Evolutionary conservation across 2,329 filamentous ascomycete genomes (phyloP).

Genomic region (Cladophialophora psammophila): DNA sequence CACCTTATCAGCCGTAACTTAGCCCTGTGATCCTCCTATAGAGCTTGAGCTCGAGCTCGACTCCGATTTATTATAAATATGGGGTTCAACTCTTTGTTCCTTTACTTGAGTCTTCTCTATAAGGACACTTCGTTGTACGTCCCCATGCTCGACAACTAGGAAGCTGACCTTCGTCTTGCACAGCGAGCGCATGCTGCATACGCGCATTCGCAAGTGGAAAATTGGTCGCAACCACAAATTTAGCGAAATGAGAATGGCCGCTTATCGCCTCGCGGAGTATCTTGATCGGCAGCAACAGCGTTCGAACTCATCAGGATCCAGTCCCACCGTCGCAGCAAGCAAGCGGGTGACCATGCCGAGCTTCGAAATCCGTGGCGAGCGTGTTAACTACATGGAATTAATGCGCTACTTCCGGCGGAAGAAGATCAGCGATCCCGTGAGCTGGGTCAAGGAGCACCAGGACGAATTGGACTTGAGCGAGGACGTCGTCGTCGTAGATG

Average conservation of each 20-base stretch:
- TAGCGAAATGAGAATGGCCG: constrained; percentile 25
- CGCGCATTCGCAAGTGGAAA: constrained; percentile 25
- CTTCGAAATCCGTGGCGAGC: constrained; percentile 25
- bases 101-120: not conserved
- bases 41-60: not conserved
- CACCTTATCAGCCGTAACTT: constrained; percentile 3
- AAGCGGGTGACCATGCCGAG: not conserved
- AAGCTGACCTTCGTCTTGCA: not conserved
- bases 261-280: constrained; percentile 18
- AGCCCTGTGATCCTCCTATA: not conserved
- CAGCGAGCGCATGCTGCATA: constrained; percentile 31
- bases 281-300: constrained; percentile 1
- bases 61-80: not conserved
- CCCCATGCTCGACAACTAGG: not conserved
- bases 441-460: constrained; percentile 15
- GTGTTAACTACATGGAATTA: constrained; percentile 20
- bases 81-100: not conserved
- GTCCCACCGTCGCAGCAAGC: not conserved
- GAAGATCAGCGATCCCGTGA: constrained; percentile 25
- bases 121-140: not conserved
- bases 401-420: constrained; percentile 29
- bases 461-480: constrained; percentile 9
- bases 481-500: constrained; percentile 10
- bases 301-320: not conserved
- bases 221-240: constrained; percentile 25